Percentiles rank a stretch among this genome's conserved stretches.
Conservation (phyloP, 73 alveolate genomes). For the Urostyla sp. region DNA sequence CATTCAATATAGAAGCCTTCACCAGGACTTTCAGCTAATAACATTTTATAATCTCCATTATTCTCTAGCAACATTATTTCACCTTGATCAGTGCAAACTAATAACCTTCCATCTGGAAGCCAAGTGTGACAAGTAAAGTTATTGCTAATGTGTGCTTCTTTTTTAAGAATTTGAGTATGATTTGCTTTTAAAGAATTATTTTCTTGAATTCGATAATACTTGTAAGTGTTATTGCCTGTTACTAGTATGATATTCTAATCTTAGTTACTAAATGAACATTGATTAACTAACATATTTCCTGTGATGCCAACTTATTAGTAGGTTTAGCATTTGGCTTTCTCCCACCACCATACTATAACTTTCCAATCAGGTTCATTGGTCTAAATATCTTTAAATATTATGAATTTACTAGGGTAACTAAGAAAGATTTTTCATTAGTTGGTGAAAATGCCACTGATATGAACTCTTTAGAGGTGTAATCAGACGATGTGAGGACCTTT, state of each 20-base stretch:
- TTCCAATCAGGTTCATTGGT: slow-evolving; percentile 89
- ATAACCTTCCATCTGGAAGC: slow-evolving; percentile 87
- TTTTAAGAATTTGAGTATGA: slow-evolving; percentile 72
- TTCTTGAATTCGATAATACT: slow-evolving; percentile 72
- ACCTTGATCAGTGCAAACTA: slow-evolving; percentile 92
- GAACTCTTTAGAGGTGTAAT: slow-evolving; percentile 81
- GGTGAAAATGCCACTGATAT: slow-evolving; percentile 87
- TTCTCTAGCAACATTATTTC: slow-evolving; percentile 81
- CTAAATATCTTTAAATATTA: slow-evolving; percentile 4
- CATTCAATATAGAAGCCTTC: slow-evolving; percentile 74
- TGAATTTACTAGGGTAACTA: slow-evolving; percentile 74
- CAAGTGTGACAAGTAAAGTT: slow-evolving; percentile 86
- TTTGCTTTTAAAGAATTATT: slow-evolving; percentile 66
- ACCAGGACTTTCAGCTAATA: slow-evolving; percentile 67
- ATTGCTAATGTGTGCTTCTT: slow-evolving; percentile 75
- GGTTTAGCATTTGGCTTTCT: slow-evolving; percentile 69
- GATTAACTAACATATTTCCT: slow-evolving; percentile 64
- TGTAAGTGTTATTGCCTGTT: slow-evolving; percentile 79
- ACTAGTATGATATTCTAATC: slow-evolving; percentile 75
- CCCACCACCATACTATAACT: slow-evolving; percentile 87
- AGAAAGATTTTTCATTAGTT: slow-evolving; percentile 72
- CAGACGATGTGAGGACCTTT: slow-evolving; percentile 75
- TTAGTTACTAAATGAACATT: slow-evolving; percentile 74
- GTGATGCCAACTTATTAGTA: slow-evolving; percentile 58
- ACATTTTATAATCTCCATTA: slow-evolving; percentile 87